Evolutionary conservation across 2,329 filamentous ascomycete species (phyloP), one percentile per base, ranked within the genome.

Genomic region (Colletotrichum sp.): DNA sequence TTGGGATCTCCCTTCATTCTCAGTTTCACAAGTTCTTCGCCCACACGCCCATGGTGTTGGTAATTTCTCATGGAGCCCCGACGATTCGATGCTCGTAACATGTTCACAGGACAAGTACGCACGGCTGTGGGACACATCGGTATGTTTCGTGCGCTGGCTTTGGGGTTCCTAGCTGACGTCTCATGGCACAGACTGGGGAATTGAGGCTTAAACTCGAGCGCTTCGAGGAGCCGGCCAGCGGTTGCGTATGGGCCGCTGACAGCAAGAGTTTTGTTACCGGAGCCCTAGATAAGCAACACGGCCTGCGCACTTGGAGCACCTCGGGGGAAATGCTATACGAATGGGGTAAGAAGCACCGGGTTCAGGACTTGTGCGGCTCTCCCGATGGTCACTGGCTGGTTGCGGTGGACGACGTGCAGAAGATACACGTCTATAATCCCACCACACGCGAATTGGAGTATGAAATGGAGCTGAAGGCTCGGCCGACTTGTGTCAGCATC

Each of bases 1-100:
- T 71, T 98, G 97, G 86, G 93, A 97, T 70, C 93, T 94, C 1
- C 86, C 86, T 3, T 90, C 90, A 1, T 98, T 96, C 80, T 85
- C 89, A 18, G 85, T 94, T 9, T 79, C 94, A 5, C 89, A 92
- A 70, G 87, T 83, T 59, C 85, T 98, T 12, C 85, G 86, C 6
- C 91, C 93, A 6, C 94, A 97, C 78, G 87, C 90, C 2, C 86
- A 85, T 4, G 93, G 94, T 1, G 93, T 98, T 15, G 93, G 94
- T 24, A 95, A 96, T 79, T 85, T 98, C 6, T 89, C 94, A 2
- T 99, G 97, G 95, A 98, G 96, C 80, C 97, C 96, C 7, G 95
- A 99, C 82, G 95, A 98, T 83, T 89, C 90, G 2, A 94, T 94
- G 84, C 87, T 99, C 38, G 91, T 98, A 51, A 96, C 93, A 18